phyloP scores from a whole-genome alignment of 768 basidiomycete species.

The Paxillus rubicundulus region DNA sequence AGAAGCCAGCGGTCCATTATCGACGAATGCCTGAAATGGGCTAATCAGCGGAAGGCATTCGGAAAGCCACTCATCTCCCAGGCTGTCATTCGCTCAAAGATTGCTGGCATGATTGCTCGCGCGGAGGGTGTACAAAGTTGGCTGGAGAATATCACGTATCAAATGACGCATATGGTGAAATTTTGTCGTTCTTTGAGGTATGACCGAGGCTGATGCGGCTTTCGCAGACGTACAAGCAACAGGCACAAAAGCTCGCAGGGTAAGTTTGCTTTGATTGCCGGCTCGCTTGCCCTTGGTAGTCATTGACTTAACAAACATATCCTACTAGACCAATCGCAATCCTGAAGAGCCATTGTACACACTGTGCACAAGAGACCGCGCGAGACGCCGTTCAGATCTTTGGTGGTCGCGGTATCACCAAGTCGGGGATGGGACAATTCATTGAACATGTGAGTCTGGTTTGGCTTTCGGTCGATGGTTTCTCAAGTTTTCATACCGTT shows the following conservation, averaged over 20 bases:
- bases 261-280: conserved; percentile 25
- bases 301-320: not conserved
- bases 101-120: conserved; percentile 87
- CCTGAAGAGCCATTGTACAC: conserved; percentile 76
- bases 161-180: conserved; percentile 79
- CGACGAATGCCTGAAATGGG: conserved; percentile 92
- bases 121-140: conserved; percentile 80
- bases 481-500: conserved; percentile 11
- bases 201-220: conserved; percentile 3
- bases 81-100: conserved; percentile 83
- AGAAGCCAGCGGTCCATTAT: conserved; percentile 64
- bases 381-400: conserved; percentile 78
- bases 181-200: not conserved
- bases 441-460: conserved; percentile 50
- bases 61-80: conserved; percentile 83
- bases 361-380: conserved; percentile 75
- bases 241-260: conserved; percentile 73
- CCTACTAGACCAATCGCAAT: conserved; percentile 65
- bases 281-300: not conserved
- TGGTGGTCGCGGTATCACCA: conserved; percentile 82
- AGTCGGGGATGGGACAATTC: conserved; percentile 63
- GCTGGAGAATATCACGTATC: conserved; percentile 84
- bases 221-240: conserved; percentile 63
- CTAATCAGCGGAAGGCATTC: conserved; percentile 85
- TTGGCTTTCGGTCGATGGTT: not conserved